phyloP scores from a whole-genome alignment of 2,329 filamentous ascomycete genomes.

The Mycosphaerella arachidis region DNA sequence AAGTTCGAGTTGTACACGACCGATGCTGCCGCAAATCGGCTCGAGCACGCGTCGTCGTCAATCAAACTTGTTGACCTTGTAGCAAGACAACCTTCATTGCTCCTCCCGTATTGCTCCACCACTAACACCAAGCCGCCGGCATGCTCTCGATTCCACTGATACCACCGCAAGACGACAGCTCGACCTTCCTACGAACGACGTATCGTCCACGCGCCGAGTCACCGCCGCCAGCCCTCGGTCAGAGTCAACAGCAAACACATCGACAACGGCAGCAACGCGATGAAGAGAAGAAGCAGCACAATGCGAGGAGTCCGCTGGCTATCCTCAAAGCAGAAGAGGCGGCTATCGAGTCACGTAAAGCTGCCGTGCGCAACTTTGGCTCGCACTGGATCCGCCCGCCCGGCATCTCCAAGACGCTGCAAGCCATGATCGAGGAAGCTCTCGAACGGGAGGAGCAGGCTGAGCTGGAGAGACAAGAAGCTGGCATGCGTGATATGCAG shows the following conservation, averaged over 20 bases:
- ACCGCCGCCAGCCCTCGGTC: slow-evolving; percentile 19
- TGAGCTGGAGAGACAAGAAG: slow-evolving; percentile 66
- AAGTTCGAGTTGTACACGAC: too few relatives aligned
- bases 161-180: slow-evolving; percentile 28
- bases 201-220: slow-evolving; percentile 28
- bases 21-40: background rate
- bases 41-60: background rate
- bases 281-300: slow-evolving; percentile 30
- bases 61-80: too few relatives aligned
- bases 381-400: slow-evolving; percentile 86
- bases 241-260: slow-evolving; percentile 24
- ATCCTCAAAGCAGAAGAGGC: slow-evolving; percentile 72
- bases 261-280: slow-evolving; percentile 32
- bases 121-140: background rate
- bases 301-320: slow-evolving; percentile 57
- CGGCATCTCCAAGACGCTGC: slow-evolving; percentile 80
- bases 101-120: background rate
- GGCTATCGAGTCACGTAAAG: slow-evolving; percentile 68
- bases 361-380: slow-evolving; percentile 81
- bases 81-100: background rate
- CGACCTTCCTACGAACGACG: slow-evolving; percentile 21
- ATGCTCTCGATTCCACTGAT: slow-evolving; percentile 34
- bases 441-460: slow-evolving; percentile 83
- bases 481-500: slow-evolving; percentile 68
- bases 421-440: slow-evolving; percentile 84